These are phyloP conservation scores for Leishmania braziliensis DNA, from an alignment of 208 protist genomes.

Conservation along the genomic window DNA sequence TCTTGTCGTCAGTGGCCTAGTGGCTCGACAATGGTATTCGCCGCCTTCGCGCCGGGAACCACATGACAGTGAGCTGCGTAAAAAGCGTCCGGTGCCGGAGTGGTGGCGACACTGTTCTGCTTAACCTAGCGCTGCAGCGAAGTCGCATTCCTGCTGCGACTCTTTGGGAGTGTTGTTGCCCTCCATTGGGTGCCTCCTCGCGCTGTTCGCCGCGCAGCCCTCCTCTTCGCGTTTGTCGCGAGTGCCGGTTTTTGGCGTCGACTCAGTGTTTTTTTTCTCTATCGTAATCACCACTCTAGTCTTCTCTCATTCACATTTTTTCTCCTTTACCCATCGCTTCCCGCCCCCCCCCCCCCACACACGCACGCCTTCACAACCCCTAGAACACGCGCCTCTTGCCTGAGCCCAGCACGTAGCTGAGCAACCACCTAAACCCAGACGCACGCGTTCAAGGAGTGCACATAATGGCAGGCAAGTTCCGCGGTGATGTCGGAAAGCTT, in stretches of 20 bases:
- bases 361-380: neutral
- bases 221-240: neutral
- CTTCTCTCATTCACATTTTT: too few relatives aligned
- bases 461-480: conserved; percentile 82
- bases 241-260: neutral
- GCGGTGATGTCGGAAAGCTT: conserved; percentile 73
- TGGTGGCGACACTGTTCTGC: neutral
- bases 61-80: neutral
- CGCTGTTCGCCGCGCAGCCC: neutral
- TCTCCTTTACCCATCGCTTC: neutral
- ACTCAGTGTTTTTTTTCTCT: neutral
- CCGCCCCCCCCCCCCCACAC: neutral
- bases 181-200: neutral
- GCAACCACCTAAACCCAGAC: neutral
- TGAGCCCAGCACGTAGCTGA: neutral
- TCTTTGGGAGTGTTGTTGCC: neutral
- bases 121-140: neutral
- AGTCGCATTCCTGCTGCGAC: neutral
- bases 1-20: neutral
- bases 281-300: neutral
- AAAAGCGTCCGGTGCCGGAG: too few relatives aligned
- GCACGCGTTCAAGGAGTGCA: conserved; percentile 18
- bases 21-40: neutral
- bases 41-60: neutral
- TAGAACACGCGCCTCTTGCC: neutral